Evolutionary conservation across 768 basidiomycete genomes (phyloP).

Genomic region (Xanthoconium purpureum): DNA sequence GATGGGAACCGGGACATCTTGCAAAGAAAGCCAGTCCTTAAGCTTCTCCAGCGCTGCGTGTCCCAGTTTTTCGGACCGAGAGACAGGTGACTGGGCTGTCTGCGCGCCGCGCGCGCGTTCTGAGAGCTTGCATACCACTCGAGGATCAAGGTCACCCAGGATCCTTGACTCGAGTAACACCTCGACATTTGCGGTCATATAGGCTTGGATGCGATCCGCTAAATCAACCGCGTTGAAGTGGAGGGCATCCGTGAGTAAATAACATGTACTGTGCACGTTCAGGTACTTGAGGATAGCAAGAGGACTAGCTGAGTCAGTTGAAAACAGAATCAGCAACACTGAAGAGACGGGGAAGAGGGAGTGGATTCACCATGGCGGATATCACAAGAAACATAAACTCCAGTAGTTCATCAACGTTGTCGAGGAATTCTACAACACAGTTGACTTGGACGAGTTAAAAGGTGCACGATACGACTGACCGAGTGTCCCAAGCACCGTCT

Average conservation of each 20-base stretch:
- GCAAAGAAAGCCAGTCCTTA: constrained; percentile 63
- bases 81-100: constrained; percentile 58
- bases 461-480: constrained; percentile 41
- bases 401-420: constrained; percentile 69
- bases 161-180: constrained; percentile 76
- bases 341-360: background rate
- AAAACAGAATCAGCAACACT: background rate
- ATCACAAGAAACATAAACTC: constrained; percentile 88
- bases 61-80: constrained; percentile 54
- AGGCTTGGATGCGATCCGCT: constrained; percentile 67
- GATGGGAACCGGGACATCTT: constrained; percentile 66
- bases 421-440: constrained; percentile 50
- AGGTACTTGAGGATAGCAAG: constrained; percentile 67
- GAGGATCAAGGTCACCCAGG: constrained; percentile 69
- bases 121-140: constrained; percentile 66
- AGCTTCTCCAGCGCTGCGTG: constrained; percentile 57
- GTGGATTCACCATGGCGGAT: constrained; percentile 66
- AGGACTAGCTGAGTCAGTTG: constrained; percentile 77
- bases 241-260: constrained; percentile 77
- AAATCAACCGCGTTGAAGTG: constrained; percentile 72
- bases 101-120: constrained; percentile 58
- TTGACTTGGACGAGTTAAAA: constrained; percentile 1
- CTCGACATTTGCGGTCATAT: constrained; percentile 83
- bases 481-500: constrained; percentile 68
- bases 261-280: constrained; percentile 72